Conservation (phyloP, 2,329 filamentous ascomycete genomes). For the Fusarium torulosum region DNA sequence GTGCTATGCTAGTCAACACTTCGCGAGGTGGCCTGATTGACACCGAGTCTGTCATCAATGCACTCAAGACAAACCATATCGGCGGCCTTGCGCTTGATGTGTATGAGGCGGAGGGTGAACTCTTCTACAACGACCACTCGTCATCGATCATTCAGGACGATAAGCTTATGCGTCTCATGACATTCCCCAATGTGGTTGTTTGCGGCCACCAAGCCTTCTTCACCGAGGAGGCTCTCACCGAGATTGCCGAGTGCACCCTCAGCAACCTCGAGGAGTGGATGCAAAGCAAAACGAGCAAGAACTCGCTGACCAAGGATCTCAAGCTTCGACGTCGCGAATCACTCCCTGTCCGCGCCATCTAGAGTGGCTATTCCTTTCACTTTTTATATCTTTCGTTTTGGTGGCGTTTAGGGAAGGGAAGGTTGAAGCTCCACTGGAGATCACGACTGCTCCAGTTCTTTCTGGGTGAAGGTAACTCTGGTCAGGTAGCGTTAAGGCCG, state of each 20-base stretch:
- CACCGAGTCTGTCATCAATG: constrained; percentile 69
- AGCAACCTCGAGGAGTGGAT: constrained; percentile 65
- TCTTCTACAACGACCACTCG: constrained; percentile 76
- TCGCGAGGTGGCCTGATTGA: constrained; percentile 75
- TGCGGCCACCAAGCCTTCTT: constrained; percentile 79
- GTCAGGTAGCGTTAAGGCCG: constrained; percentile 8
- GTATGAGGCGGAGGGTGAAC: constrained; percentile 72
- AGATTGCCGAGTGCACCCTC: constrained; percentile 72
- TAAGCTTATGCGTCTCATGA: constrained; percentile 73
- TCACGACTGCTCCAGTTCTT: constrained; percentile 4
- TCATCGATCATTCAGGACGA: constrained; percentile 75
- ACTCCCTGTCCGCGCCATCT: constrained; percentile 52
- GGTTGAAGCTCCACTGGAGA: constrained; percentile 3
- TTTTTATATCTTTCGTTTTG: background rate
- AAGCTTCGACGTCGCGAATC: constrained; percentile 47
- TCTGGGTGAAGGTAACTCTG: constrained; percentile 5
- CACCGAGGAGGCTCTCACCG: constrained; percentile 72
- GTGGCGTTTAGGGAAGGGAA: background rate
- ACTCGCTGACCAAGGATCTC: constrained; percentile 51
- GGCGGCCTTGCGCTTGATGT: constrained; percentile 76
- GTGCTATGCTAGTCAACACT: constrained; percentile 74
- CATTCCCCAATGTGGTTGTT: constrained; percentile 75
- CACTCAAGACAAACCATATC: constrained; percentile 70
- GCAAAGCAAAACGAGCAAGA: constrained; percentile 48
- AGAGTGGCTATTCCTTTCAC: constrained; percentile 6